These are phyloP conservation scores for Suillus luteus DNA, from an alignment of 768 basidiomycete species.

Conservation along the genomic window DNA sequence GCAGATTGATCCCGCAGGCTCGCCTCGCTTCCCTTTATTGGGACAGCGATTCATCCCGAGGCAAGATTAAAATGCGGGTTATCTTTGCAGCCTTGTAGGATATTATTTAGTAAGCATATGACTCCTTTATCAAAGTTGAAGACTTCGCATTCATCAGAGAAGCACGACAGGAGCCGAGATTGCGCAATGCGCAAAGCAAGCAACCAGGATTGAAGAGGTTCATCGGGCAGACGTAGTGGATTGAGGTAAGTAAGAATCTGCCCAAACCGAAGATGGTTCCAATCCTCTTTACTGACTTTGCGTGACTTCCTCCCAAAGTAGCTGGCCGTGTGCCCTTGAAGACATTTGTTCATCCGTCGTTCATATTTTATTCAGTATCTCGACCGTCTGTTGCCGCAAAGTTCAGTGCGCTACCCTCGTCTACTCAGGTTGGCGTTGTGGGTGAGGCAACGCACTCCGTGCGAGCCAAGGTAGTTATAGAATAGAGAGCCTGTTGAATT, in stretches of 20 bases:
- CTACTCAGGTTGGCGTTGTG: not conserved
- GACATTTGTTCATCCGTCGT: not conserved
- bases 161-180: constrained; percentile 54
- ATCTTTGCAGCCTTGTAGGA: not conserved
- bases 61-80: not conserved
- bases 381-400: not conserved
- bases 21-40: not conserved
- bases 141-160: constrained; percentile 56
- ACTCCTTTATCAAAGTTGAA: not conserved
- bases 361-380: not conserved
- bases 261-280: not conserved
- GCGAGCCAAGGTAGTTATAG: not conserved
- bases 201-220: constrained; percentile 54
- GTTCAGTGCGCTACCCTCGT: not conserved
- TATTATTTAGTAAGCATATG: not conserved
- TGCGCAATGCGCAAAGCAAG: constrained; percentile 56
- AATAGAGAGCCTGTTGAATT: not conserved
- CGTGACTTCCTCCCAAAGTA: not conserved
- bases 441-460: too few relatives aligned
- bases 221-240: constrained; percentile 49
- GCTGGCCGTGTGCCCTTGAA: not conserved
- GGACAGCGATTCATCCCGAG: not conserved
- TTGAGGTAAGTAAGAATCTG: not conserved
- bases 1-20: not conserved
- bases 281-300: not conserved